A percentile compares a stretch with the other conserved stretches of the same genome.
phyloP scores from a whole-genome alignment of 257 asterid genomes.

The Solanum corneliomulleri region DNA sequence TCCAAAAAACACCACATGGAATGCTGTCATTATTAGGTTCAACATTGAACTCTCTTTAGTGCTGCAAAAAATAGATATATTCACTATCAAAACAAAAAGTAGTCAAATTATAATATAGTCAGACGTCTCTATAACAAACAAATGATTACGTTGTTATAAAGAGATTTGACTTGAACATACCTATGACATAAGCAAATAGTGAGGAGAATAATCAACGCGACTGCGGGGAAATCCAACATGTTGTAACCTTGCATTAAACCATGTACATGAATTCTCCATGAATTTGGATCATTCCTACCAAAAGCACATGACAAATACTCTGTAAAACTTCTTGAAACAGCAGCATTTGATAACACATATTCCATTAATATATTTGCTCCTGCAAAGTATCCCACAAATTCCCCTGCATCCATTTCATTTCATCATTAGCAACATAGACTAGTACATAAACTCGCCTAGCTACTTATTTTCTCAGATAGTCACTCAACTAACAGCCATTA shows the following conservation, averaged over 20 bases:
- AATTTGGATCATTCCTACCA: slow-evolving; percentile 15
- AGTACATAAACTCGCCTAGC: background rate
- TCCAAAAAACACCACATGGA: slow-evolving; percentile 29
- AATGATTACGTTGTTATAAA: background rate
- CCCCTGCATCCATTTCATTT: slow-evolving; percentile 11
- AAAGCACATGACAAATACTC: slow-evolving; percentile 24
- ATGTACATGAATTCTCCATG: slow-evolving; percentile 25
- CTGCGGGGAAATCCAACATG: slow-evolving; percentile 24
- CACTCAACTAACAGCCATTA: background rate
- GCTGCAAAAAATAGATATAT: slow-evolving; percentile 12
- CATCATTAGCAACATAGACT: background rate
- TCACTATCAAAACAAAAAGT: background rate
- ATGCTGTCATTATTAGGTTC: slow-evolving; percentile 26
- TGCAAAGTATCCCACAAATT: slow-evolving; percentile 32
- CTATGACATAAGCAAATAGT: slow-evolving; percentile 25
- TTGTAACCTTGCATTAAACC: slow-evolving; percentile 26
- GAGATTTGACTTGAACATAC: background rate
- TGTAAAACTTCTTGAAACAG: slow-evolving; percentile 33
- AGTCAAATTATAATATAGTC: background rate
- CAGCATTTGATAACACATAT: slow-evolving; percentile 35
- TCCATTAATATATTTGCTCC: slow-evolving; percentile 38
- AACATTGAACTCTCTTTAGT: slow-evolving; percentile 30
- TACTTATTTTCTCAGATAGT: background rate
- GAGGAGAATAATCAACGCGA: slow-evolving; percentile 8
- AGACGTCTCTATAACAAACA: background rate